These are phyloP conservation scores for Mortierella polycephala DNA, from an alignment of 371 early-diverging fungal species.

Conservation along the genomic window DNA sequence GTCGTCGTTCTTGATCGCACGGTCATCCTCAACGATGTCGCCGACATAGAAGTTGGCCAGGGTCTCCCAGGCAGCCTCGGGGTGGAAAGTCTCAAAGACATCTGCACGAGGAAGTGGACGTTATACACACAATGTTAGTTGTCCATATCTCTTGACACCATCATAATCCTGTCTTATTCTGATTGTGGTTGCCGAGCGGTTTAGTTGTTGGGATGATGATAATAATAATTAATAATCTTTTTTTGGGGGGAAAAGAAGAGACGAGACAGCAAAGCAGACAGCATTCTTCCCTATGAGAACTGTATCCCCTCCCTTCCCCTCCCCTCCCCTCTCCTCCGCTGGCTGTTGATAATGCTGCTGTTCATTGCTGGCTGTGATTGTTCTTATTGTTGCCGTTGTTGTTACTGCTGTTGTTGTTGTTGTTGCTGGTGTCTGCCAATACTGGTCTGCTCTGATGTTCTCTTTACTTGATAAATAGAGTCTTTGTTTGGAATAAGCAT, in stretches of 20 bases:
- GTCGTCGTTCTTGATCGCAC: constrained; percentile 51
- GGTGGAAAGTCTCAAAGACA: constrained; percentile 90
- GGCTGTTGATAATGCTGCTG: too few species aligned
- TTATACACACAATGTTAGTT: background rate
- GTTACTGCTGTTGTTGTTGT: too few species aligned
- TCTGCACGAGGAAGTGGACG: constrained; percentile 55
- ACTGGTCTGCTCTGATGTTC: too few species aligned
- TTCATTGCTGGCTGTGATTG: too few species aligned
- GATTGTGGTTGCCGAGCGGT: background rate
- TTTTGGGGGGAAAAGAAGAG: background rate
- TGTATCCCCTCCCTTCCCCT: too few species aligned
- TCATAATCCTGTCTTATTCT: background rate
- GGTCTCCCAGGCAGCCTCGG: constrained; percentile 72
- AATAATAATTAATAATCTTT: background rate
- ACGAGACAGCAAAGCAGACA: background rate
- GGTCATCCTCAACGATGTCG: constrained; percentile 67
- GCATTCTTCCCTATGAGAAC: too few species aligned
- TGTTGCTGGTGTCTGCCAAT: too few species aligned
- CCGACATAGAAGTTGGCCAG: constrained; percentile 85
- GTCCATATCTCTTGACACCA: too few species aligned
- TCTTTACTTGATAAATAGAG: too few species aligned
- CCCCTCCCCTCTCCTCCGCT: too few species aligned
- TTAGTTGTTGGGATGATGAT: background rate
- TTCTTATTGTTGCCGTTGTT: too few species aligned
- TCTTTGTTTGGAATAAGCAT: too few species aligned